A percentile compares a stretch with the other conserved stretches of the same genome.
These are phyloP conservation scores for Cyclotella choctawhatcheeana DNA, from an alignment of 108 stramenopile species.

Conservation along the genomic window DNA sequence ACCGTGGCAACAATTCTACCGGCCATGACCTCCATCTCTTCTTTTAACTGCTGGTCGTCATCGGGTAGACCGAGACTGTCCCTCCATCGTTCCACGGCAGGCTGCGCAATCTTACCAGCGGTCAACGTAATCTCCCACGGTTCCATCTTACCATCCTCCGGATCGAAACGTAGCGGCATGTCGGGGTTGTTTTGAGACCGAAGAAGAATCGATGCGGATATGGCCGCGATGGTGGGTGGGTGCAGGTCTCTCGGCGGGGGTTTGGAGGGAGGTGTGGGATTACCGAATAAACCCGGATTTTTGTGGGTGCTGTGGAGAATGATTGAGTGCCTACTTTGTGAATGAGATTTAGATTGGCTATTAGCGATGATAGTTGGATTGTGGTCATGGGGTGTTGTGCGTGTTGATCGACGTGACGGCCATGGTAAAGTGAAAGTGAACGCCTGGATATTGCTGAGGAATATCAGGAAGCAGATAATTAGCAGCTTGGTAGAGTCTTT, in stretches of 20 bases:
- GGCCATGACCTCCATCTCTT: slow-evolving; percentile 45
- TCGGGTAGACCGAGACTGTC: neutral
- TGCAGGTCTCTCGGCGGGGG: slow-evolving; percentile 45
- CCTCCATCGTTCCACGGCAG: slow-evolving; percentile 22
- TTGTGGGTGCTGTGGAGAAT: too few relatives aligned
- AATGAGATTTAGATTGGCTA: too few relatives aligned
- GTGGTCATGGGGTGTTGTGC: too few relatives aligned
- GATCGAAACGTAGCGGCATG: slow-evolving; percentile 33
- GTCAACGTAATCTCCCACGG: slow-evolving; percentile 44
- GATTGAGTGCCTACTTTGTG: too few relatives aligned
- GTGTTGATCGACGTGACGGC: too few relatives aligned
- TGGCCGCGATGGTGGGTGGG: slow-evolving; percentile 26
- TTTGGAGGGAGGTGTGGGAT: too few relatives aligned
- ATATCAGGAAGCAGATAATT: too few relatives aligned
- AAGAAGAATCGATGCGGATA: slow-evolving; percentile 32
- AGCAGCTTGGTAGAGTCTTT: too few relatives aligned
- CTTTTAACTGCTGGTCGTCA: slow-evolving; percentile 1
- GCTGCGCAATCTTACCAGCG: slow-evolving; percentile 41
- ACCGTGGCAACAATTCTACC: slow-evolving; percentile 4
- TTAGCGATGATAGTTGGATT: too few relatives aligned
- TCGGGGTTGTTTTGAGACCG: slow-evolving; percentile 38
- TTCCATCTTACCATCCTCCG: slow-evolving; percentile 43
- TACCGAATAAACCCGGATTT: too few relatives aligned
- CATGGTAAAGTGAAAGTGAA: too few relatives aligned
- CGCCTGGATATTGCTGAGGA: too few relatives aligned